Percentiles rank a stretch among this genome's conserved stretches.
Conservation (phyloP, 805 yeast species). For the Dipodascus albidus region DNA sequence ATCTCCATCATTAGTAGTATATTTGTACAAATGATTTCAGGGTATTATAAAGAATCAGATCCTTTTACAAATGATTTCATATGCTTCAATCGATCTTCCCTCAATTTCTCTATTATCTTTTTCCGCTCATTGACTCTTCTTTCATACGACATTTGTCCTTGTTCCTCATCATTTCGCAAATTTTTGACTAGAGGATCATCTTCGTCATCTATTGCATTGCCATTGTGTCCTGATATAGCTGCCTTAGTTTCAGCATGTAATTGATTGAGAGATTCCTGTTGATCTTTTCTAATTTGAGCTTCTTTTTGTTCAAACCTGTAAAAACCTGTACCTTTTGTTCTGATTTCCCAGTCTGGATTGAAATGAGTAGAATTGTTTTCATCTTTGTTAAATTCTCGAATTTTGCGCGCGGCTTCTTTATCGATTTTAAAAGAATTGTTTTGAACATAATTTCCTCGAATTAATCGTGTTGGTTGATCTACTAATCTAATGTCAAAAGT, state of each 20-base stretch:
- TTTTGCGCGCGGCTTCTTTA: neutral
- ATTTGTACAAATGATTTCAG: neutral
- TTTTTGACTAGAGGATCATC: neutral
- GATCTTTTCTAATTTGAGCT: constrained; percentile 8
- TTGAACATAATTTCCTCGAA: neutral
- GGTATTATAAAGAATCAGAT: neutral
- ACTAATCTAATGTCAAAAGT: constrained; percentile 8
- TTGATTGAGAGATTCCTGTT: constrained; percentile 11
- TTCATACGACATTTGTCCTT: neutral
- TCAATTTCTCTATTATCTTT: neutral
- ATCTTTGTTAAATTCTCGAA: constrained; percentile 10
- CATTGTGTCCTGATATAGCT: neutral
- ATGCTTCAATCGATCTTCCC: neutral
- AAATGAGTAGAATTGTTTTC: constrained; percentile 9
- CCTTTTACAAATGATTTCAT: neutral
- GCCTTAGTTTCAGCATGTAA: neutral
- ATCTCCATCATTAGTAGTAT: neutral
- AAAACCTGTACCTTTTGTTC: constrained; percentile 18
- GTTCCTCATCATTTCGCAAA: neutral
- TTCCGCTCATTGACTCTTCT: neutral
- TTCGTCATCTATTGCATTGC: neutral
- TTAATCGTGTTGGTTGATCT: neutral
- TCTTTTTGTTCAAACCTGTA: constrained; percentile 13
- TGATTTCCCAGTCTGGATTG: constrained; percentile 16
- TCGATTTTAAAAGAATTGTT: neutral